Evolutionary conservation across 768 basidiomycete genomes (phyloP).

Genomic region (Arthromyces matolae): DNA sequence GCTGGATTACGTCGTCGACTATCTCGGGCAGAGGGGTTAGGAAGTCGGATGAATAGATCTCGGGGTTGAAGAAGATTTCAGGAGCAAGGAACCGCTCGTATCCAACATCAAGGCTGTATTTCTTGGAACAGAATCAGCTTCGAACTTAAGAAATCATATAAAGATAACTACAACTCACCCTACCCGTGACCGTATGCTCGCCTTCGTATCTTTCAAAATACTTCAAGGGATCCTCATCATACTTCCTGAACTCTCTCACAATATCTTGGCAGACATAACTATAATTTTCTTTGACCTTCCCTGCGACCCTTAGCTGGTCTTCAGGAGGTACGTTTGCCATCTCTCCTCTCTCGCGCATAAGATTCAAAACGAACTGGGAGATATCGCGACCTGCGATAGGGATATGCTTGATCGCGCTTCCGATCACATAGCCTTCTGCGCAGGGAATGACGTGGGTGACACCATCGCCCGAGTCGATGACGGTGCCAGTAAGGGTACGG

Average conservation of each 20-base stretch:
- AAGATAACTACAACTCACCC: slow-evolving; percentile 45
- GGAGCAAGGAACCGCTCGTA: slow-evolving; percentile 99
- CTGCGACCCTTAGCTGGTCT: slow-evolving; percentile 87
- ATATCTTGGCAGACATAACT: slow-evolving; percentile 99
- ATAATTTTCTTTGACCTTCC: slow-evolving; percentile 96
- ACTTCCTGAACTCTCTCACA: slow-evolving; percentile 97
- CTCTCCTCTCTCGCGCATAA: slow-evolving; percentile 94
- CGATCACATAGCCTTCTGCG: slow-evolving; percentile 98
- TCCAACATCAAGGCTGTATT: slow-evolving; percentile 92
- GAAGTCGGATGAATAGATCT: slow-evolving; percentile 97
- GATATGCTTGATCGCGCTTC: slow-evolving; percentile 97
- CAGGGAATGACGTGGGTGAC: slow-evolving; percentile 97
- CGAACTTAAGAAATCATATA: background rate
- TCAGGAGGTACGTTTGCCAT: slow-evolving; percentile 88
- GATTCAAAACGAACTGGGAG: slow-evolving; percentile 91
- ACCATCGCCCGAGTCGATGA: slow-evolving; percentile 98
- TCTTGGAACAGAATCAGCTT: slow-evolving; percentile 41
- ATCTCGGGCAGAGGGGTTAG: slow-evolving; percentile 93
- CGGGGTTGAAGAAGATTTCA: slow-evolving; percentile 99
- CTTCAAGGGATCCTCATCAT: slow-evolving; percentile 93
- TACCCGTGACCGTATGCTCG: slow-evolving; percentile 88
- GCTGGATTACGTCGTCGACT: slow-evolving; percentile 93
- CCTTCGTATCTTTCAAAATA: slow-evolving; percentile 93
- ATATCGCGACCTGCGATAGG: slow-evolving; percentile 98
- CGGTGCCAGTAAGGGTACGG: slow-evolving; percentile 92